A percentile compares a stretch with the other conserved stretches of the same genome.
These are phyloP conservation scores for Magnusiomyces paraingens DNA, from an alignment of 1,139 yeast species.

Conservation along the genomic window DNA sequence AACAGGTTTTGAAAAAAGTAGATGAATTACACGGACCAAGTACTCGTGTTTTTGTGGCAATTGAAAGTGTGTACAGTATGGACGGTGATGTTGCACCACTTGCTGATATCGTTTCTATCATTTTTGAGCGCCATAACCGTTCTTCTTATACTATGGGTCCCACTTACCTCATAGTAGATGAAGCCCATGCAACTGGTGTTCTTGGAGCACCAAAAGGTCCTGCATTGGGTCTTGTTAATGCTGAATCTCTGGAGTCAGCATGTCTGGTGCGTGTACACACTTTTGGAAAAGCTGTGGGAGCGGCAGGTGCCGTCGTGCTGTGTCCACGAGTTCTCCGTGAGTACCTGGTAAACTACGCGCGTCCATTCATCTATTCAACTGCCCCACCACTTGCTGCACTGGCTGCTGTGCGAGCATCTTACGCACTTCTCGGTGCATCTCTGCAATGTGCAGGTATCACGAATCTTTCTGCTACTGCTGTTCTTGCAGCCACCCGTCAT, in stretches of 20 bases:
- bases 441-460: not conserved
- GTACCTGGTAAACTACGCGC: slow-evolving; percentile 26
- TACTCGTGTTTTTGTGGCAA: slow-evolving; percentile 22
- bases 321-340: slow-evolving; percentile 20
- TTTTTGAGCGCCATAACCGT: no score
- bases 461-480: no score
- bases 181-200: slow-evolving; percentile 30
- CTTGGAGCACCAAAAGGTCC: slow-evolving; percentile 15
- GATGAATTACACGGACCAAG: slow-evolving; percentile 10
- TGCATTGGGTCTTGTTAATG: slow-evolving; percentile 24
- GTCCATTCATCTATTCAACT: slow-evolving; percentile 28
- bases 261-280: slow-evolving; percentile 25
- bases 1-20: not conserved
- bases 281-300: slow-evolving; percentile 28
- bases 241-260: slow-evolving; percentile 19
- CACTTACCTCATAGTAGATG: slow-evolving; percentile 24
- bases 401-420: slow-evolving; percentile 21
- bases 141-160: slow-evolving; percentile 5
- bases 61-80: slow-evolving; percentile 29
- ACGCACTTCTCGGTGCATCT: slow-evolving; percentile 14
- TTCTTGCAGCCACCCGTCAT: no score
- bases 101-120: slow-evolving; percentile 14
- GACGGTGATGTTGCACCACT: slow-evolving; percentile 29
- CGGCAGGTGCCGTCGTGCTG: slow-evolving; percentile 25
- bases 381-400: slow-evolving; percentile 19